phyloP scores from a whole-genome alignment of 768 basidiomycete genomes.

The Serendipita sp. region DNA sequence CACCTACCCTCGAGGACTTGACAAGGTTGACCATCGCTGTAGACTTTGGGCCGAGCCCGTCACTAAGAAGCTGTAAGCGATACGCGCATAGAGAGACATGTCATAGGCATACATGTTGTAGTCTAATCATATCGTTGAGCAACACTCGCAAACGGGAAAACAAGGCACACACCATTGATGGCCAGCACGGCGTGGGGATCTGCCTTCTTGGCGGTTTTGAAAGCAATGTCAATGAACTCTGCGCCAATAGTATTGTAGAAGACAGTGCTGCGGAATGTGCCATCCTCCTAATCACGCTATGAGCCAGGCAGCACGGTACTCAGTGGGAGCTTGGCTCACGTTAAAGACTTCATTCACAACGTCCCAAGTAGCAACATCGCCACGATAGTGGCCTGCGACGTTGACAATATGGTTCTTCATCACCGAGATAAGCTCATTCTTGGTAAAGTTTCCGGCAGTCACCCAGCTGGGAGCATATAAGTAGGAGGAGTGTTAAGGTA shows the following conservation, averaged over 20 bases:
- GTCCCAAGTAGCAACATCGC: constrained; percentile 9
- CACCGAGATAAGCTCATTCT: constrained; percentile 2
- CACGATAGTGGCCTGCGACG: constrained; percentile 8
- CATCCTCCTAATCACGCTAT: constrained; percentile 6
- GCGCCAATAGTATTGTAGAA: constrained; percentile 9
- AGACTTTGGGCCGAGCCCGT: background rate
- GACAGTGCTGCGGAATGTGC: constrained; percentile 9
- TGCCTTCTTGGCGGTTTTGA: constrained; percentile 7
- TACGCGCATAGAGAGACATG: background rate
- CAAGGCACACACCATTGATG: constrained; percentile 2
- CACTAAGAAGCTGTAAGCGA: background rate
- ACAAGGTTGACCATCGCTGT: constrained; percentile 6
- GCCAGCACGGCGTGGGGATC: constrained; percentile 7
- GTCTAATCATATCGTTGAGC: background rate
- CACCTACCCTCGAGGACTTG: background rate
- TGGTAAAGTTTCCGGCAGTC: constrained; percentile 6
- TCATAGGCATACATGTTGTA: constrained; percentile 2
- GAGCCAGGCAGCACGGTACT: background rate
- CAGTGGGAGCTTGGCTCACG: background rate
- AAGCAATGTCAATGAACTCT: constrained; percentile 10
- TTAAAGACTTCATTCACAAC: constrained; percentile 12
- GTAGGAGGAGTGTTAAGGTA: background rate
- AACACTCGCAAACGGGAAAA: background rate
- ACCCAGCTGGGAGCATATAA: background rate
- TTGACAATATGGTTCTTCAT: constrained; percentile 10